Conservation (phyloP, 2,329 filamentous ascomycete genomes). For the Pyrenophora teres region DNA sequence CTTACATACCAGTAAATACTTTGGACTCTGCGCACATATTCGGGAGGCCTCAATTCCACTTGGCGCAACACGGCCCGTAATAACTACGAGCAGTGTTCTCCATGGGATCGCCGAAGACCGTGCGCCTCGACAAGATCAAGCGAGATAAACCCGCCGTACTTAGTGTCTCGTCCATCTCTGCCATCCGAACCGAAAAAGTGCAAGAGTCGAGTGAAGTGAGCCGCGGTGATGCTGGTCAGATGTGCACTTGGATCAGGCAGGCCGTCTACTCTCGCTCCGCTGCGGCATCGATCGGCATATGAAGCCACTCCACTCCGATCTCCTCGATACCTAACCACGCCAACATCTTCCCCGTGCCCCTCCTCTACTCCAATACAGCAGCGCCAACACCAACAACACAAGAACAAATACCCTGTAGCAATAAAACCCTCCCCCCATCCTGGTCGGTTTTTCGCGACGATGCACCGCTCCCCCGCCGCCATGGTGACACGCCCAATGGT, state of each 20-base stretch:
- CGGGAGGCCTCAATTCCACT: neutral
- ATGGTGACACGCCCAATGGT: constrained; percentile 48
- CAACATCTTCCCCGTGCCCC: constrained; percentile 4
- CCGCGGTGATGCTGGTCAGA: constrained; percentile 8
- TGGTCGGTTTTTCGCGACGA: constrained; percentile 12
- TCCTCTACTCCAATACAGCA: neutral
- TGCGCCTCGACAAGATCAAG: constrained; percentile 2
- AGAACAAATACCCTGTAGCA: neutral
- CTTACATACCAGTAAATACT: too few species aligned
- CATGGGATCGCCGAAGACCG: constrained; percentile 8
- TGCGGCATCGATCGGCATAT: constrained; percentile 23
- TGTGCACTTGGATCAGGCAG: constrained; percentile 21
- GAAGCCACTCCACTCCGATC: constrained; percentile 15
- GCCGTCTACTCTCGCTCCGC: constrained; percentile 6
- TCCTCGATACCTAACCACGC: constrained; percentile 11
- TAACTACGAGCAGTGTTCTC: neutral
- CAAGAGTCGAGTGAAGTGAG: neutral
- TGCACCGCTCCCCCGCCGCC: constrained; percentile 35
- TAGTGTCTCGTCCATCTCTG: neutral
- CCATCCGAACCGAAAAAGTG: neutral
- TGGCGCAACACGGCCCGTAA: neutral
- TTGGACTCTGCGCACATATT: too few species aligned
- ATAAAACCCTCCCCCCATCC: neutral
- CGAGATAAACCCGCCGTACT: too few species aligned
- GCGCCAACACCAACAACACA: neutral